Evolutionary conservation across 1,139 yeast species (phyloP), one percentile per base, ranked within the genome.

Genomic region (Geotrichum phurueaensis): DNA sequence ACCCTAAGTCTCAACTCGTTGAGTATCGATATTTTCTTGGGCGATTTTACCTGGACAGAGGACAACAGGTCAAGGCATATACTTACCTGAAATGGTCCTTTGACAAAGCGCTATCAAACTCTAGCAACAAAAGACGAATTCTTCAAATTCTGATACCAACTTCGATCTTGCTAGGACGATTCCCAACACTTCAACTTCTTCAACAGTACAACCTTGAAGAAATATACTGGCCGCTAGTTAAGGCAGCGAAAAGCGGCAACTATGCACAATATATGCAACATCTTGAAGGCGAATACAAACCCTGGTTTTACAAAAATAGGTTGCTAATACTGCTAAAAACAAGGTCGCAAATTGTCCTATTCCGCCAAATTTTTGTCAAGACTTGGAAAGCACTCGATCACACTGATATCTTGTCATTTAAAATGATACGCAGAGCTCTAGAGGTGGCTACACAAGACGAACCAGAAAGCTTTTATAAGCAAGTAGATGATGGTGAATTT

Each of bases 11-110:
- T 1, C 85, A 85, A 64, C 83, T 82, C 60, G 78, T 87, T 4
- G 86, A 84, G 66, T 88, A 86, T 71, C 75, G 94, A 58, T 89
- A 79, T 70, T 82, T 85, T 67, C 76, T 87, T 53, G 91, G 91
- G 0, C 79, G 84, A 59, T 89, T 82, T 69, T 84, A 85, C 67
- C 71, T 88, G 57, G 79, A 83, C 52, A 85, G 85, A 62, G 81
- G 83, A 63, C 85, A 85, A 66, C 76, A 85, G 39, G 73, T 76
- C 13, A 79, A 78, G 58, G 82, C 90, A 2, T 85, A 78, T 66
- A 70, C 73, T 31, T 91, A 89, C 68, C 76, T 89, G 53, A 67
- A 74, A 36, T 86, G 91, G 88, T 84, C 92, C 62, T 81, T 83
- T 59, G 62, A 66, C 3, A 76, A 80, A 59, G 76, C 85, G 58